phyloP scores from a whole-genome alignment of 331 rosid species.

The Quercus lobata region DNA sequence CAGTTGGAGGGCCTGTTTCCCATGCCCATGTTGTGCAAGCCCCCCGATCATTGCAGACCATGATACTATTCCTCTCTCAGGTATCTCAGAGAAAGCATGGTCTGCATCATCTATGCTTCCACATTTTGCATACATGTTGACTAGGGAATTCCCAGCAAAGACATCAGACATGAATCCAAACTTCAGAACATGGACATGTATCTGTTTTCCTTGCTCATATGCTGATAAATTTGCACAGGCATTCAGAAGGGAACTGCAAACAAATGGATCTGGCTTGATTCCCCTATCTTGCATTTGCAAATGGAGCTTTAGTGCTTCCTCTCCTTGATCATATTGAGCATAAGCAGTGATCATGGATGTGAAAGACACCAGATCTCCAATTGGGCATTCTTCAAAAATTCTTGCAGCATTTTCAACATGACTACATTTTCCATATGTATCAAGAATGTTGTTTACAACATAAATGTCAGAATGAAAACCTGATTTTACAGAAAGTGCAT shows the following conservation, averaged over 20 bases:
- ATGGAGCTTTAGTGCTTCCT: constrained; percentile 76
- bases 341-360: constrained; percentile 88
- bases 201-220: constrained; percentile 82
- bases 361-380: constrained; percentile 83
- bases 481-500: constrained; percentile 58
- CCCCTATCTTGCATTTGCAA: constrained; percentile 50
- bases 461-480: constrained; percentile 66
- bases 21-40: constrained; percentile 83
- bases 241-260: constrained; percentile 84
- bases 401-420: constrained; percentile 48
- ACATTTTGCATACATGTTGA: constrained; percentile 89
- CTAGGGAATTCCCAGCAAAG: constrained; percentile 88
- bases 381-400: constrained; percentile 56
- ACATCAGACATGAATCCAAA: constrained; percentile 72
- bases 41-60: constrained; percentile 98
- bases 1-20: constrained; percentile 65
- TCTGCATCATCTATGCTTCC: constrained; percentile 81
- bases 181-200: constrained; percentile 75
- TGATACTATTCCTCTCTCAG: constrained; percentile 68
- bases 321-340: constrained; percentile 75
- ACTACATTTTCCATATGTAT: constrained; percentile 70
- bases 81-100: constrained; percentile 67
- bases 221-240: constrained; percentile 83
- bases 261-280: constrained; percentile 63
- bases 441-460: constrained; percentile 80